phyloP scores from a whole-genome alignment of 1,284 basidiomycete genomes.

The Anthracocystis setariae region DNA sequence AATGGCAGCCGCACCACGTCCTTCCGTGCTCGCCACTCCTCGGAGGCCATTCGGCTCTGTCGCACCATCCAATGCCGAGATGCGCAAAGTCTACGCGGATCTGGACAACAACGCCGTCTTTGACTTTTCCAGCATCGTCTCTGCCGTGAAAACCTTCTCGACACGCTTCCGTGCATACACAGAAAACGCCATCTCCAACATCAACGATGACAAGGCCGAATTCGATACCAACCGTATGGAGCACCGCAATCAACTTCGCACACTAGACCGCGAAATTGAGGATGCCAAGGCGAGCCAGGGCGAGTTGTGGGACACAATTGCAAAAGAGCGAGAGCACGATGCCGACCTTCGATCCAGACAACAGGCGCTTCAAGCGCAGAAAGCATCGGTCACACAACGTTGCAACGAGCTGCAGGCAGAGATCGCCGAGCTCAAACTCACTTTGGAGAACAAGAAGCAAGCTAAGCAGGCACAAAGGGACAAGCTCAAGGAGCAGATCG shows the following conservation, averaged over 20 bases:
- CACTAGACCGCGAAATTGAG: conserved; percentile 56
- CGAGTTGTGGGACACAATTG: conserved; percentile 59
- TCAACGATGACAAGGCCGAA: conserved; percentile 53
- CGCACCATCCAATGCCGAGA: conserved; percentile 40
- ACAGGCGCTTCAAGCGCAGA: conserved; percentile 50
- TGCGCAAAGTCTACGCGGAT: conserved; percentile 47
- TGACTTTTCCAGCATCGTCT: conserved; percentile 55
- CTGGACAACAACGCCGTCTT: conserved; percentile 51
- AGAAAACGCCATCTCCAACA: conserved; percentile 51
- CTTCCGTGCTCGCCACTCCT: conserved; percentile 42
- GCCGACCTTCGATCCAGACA: conserved; percentile 47
- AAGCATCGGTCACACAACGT: conserved; percentile 50
- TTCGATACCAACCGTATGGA: conserved; percentile 52
- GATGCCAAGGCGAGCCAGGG: conserved; percentile 52
- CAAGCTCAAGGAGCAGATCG: conserved; percentile 49
- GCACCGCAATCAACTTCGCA: conserved; percentile 42
- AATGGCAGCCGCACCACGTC: conserved; percentile 35
- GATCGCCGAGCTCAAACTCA: conserved; percentile 49
- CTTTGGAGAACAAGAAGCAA: conserved; percentile 43
- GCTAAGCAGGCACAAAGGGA: conserved; percentile 45
- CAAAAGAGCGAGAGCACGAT: conserved; percentile 54
- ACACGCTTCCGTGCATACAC: conserved; percentile 54
- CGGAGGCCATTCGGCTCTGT: conserved; percentile 34
- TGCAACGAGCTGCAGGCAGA: conserved; percentile 52
- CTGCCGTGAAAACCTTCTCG: conserved; percentile 45